Conservation (phyloP, 2,329 filamentous ascomycete genomes). For the Beauveria sp. region DNA sequence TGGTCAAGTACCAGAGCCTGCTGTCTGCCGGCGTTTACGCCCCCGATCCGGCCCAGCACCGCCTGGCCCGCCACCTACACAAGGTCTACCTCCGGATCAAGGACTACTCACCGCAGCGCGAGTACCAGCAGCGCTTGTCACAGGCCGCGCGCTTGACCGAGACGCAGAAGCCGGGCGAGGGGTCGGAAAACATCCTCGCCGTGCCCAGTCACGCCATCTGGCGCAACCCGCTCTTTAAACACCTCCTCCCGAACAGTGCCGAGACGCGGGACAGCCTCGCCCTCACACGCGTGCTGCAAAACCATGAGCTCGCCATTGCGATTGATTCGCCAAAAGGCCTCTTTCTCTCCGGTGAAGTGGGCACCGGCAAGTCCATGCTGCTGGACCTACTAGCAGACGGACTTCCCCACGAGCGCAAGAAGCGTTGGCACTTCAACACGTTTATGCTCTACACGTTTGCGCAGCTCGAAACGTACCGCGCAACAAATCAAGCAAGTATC, state of each 20-base stretch:
- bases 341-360: slow-evolving; percentile 74
- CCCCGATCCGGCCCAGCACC: slow-evolving; percentile 65
- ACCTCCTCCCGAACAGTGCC: slow-evolving; percentile 46
- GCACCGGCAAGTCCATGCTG: slow-evolving; percentile 80
- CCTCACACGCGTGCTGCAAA: slow-evolving; percentile 60
- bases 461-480: slow-evolving; percentile 58
- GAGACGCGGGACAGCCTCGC: slow-evolving; percentile 53
- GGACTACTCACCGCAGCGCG: slow-evolving; percentile 66
- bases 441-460: slow-evolving; percentile 77
- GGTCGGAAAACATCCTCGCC: slow-evolving; percentile 34
- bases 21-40: slow-evolving; percentile 58
- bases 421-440: slow-evolving; percentile 75
- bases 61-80: slow-evolving; percentile 67
- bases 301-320: slow-evolving; percentile 62
- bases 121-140: slow-evolving; percentile 60
- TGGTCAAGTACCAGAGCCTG: slow-evolving; percentile 68
- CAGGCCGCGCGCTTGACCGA: slow-evolving; percentile 47
- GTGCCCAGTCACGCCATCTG: slow-evolving; percentile 47
- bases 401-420: slow-evolving; percentile 64
- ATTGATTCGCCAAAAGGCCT: slow-evolving; percentile 67
- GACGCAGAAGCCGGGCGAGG: slow-evolving; percentile 20
- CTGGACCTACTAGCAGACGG: slow-evolving; percentile 74
- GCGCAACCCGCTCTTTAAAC: slow-evolving; percentile 50
- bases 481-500: slow-evolving; percentile 21
- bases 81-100: slow-evolving; percentile 69